Evolutionary conservation across 768 basidiomycete genomes (phyloP), one percentile per base, ranked within the genome.

Genomic region (Boletus pseudopeckii): DNA sequence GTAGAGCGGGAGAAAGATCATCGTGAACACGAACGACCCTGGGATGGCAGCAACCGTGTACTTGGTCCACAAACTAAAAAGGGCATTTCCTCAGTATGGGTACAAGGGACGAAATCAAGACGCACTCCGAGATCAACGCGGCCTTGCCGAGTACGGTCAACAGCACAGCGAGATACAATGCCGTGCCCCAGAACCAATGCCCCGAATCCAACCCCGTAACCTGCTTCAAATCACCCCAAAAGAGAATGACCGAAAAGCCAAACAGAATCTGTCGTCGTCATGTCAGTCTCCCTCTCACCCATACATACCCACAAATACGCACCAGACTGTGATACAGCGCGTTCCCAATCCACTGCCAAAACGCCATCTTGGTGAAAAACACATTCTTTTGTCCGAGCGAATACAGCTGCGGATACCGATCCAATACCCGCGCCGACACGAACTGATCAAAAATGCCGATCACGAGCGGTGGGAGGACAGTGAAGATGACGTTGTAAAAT

Each of bases 401-500:
- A 71, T 99, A 99, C 34, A 98, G 75, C 64, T 99, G 97, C 1
- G 97, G 97, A 70, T 99, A 99, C 38, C 94, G 84, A 69, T 98
- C 96, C 57, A 99, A 76, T 71, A 98, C 90, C 20, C 97, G 84
- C 3, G 97, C 97, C 2, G 92, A 95, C 45, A 98, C 97, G 61
- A 98, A 98, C 64, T 99, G 97, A 71, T 98, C 97, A 67, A 98
- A 98, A 45, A 99, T 81, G 36, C 97, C 97, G 61, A 99, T 96
- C 50, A 99, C 97, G 47, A 99, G 80, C 0, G 97, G 97, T 0
- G 97, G 96, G 1, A 99, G 79, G 34, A 99, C 82, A 38, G 96
- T 96, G 77, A 98, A 98, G 45, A 97, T 71, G 62, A 98, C 92
- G 67, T 97, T 97, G 77, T 97, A 98, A 64, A 95, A 80, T 0